Conservation (phyloP, 2,329 filamentous ascomycete genomes). For the Penicillium sumatraense region DNA sequence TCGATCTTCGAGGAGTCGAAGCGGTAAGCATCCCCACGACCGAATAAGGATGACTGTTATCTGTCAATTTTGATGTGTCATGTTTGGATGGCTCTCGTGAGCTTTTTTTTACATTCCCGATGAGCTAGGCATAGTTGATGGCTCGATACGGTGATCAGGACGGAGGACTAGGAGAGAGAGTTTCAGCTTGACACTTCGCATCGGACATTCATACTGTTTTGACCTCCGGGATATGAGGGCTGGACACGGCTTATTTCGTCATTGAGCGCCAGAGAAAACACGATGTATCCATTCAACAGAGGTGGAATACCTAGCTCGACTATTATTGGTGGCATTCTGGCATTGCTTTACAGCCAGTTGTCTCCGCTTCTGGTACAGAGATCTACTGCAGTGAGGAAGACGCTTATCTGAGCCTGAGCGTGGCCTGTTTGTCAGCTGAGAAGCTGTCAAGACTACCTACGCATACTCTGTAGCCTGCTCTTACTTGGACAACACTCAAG, state of each 20-base stretch:
- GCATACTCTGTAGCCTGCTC: too few species aligned
- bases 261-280: not conserved
- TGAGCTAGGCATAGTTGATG: not conserved
- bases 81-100: not conserved
- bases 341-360: not conserved
- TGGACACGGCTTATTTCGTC: conserved; percentile 9
- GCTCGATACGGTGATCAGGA: not conserved
- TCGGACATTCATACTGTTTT: conserved; percentile 14
- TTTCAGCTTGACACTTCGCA: conserved; percentile 3
- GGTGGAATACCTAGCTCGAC: not conserved
- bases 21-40: not conserved
- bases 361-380: not conserved
- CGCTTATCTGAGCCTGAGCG: not conserved
- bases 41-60: conserved; percentile 11
- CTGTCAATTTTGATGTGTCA: conserved; percentile 21
- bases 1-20: conserved; percentile 6
- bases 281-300: conserved; percentile 11
- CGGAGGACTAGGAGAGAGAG: not conserved
- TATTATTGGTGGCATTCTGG: not conserved
- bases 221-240: conserved; percentile 6
- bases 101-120: not conserved
- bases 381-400: not conserved
- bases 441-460: not conserved
- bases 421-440: not conserved
- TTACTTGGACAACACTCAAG: not conserved